Evolutionary conservation across 2,329 filamentous ascomycete species (phyloP), one percentile per base, ranked within the genome.

Genomic region (Leptodontidium sp.): DNA sequence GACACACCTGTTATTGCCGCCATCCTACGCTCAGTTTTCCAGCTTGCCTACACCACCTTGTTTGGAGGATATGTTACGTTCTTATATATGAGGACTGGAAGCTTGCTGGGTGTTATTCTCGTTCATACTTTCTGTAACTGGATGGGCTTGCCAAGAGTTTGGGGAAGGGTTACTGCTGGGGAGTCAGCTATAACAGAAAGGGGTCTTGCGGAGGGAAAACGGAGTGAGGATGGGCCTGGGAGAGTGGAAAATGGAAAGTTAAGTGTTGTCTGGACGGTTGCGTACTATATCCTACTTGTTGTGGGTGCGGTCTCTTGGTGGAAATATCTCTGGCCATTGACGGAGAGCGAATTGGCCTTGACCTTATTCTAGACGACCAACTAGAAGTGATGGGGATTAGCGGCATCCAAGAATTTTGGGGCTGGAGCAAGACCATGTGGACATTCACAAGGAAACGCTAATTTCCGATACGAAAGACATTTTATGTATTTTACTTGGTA

Each of bases 31-130:
- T 93, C 93, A 1, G 73, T 94, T 12, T 86, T 98, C 73, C 96
- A 98, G 78, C 91, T 99, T 75, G 84, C 86, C 4, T 99, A 97
- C 80, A 99, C 96, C 0, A 94, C 93, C 7, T 80, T 98, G 5
- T 99, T 99, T 77, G 96, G 96, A 70, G 94, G 93, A 80, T 97
- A 96, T 80, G 94, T 92, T 4, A 94, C 93, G 0, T 99, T 98
- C 75, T 76, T 98, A 24, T 97, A 92, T 77, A 78, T 99, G 24
- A 90, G 95, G 45, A 97, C 94, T 0, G 94, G 93, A 3, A 97
- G 91, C 59, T 81, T 98, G 49, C 85, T 90, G 50, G 90, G 92
- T 14, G 91, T 91, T 40, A 90, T 95, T 64, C 77, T 90, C 24
- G 90, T 93, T 5, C 96, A 99, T 77, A 86, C 88, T 11, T 96